These are phyloP conservation scores for Teunomyces funiuensis DNA, from an alignment of 805 yeast genomes.

Conservation along the genomic window DNA sequence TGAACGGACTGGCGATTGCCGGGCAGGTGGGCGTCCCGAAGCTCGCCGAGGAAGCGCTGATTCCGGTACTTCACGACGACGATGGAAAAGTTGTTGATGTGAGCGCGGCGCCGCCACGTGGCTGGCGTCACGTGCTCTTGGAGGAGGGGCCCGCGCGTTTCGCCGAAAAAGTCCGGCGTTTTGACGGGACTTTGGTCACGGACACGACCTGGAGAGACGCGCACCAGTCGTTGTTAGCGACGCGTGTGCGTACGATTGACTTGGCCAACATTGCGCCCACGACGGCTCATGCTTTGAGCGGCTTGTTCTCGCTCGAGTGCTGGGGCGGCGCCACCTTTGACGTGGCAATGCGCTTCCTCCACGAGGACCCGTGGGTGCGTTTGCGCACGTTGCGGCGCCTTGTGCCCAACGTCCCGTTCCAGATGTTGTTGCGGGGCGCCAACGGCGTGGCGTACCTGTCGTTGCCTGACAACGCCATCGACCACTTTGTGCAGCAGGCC, in stretches of 20 bases:
- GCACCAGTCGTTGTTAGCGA: slow-evolving; percentile 95
- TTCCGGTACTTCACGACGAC: slow-evolving; percentile 71
- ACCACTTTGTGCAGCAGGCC: slow-evolving; percentile 93
- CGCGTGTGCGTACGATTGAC: slow-evolving; percentile 95
- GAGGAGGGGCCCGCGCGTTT: slow-evolving; percentile 86
- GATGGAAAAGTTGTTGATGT: slow-evolving; percentile 64
- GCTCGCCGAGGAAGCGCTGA: slow-evolving; percentile 67
- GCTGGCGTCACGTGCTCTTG: slow-evolving; percentile 89
- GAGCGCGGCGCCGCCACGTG: slow-evolving; percentile 54
- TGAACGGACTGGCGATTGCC: slow-evolving; percentile 92
- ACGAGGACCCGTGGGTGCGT: slow-evolving; percentile 99
- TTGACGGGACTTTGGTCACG: slow-evolving; percentile 88
- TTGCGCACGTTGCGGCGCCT: slow-evolving; percentile 80
- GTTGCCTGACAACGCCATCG: slow-evolving; percentile 97
- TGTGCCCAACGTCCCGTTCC: slow-evolving; percentile 99
- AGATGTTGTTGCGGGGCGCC: slow-evolving; percentile 98
- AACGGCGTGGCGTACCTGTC: slow-evolving; percentile 99
- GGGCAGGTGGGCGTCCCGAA: slow-evolving; percentile 95
- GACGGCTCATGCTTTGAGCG: slow-evolving; percentile 85
- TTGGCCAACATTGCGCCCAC: slow-evolving; percentile 88
- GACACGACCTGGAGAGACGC: slow-evolving; percentile 99
- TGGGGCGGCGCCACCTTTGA: slow-evolving; percentile 99
- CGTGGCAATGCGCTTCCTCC: slow-evolving; percentile 96
- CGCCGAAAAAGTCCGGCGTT: slow-evolving; percentile 81
- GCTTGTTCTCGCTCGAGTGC: slow-evolving; percentile 95